Base-by-base conservation (phyloP, 257 asterid genomes). In the Nyctanthes arbortristis region DNA sequence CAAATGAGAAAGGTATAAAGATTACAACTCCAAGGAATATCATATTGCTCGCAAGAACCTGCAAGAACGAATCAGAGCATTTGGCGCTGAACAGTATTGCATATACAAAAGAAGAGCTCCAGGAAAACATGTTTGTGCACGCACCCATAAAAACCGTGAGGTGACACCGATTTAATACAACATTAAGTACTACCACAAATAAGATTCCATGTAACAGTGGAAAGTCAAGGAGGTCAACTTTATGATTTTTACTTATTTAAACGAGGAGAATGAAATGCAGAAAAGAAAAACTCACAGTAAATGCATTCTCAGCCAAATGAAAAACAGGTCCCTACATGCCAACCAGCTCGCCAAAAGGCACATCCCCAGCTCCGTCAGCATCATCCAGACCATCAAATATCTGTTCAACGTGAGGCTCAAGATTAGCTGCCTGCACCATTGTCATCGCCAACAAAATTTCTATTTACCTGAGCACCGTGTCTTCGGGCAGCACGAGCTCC, bases 321-420 rank as follows among this genome's bases (percentile, higher is more conserved):
- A 94, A 94, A 33, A 94, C 95, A 56, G 99, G 99, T 43, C 99
- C 99, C 86, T 91, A 97, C 99, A 94, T 94, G 79, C 99, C 99
- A 69, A 94, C 99, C 78, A 94, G 88, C 79, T 94, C 99, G 71
- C 91, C 99, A 60, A 94, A 94, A 35, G 99, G 97, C 12, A 94
- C 99, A 72, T 94, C 99, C 83, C 91, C 99, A 7, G 97, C 99
- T 65, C 99, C 99, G 82, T 94, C 99, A 56, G 95, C 99, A 80
- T 94, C 99, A 81, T 94, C 97, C 83, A 94, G 61, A 58, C 96
- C 99, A 88, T 94, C 99, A 82, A 94, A 94, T 90, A 94, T 91
- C 84, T 91, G 99, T 70, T 94, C 99, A 63, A 91, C 99, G 76
- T 91, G 97, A 58, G 99, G 97, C 80, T 94, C 97, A 47, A 89